Conservation (phyloP, 2,329 filamentous ascomycete species). For the Hypoxylon sp. region DNA sequence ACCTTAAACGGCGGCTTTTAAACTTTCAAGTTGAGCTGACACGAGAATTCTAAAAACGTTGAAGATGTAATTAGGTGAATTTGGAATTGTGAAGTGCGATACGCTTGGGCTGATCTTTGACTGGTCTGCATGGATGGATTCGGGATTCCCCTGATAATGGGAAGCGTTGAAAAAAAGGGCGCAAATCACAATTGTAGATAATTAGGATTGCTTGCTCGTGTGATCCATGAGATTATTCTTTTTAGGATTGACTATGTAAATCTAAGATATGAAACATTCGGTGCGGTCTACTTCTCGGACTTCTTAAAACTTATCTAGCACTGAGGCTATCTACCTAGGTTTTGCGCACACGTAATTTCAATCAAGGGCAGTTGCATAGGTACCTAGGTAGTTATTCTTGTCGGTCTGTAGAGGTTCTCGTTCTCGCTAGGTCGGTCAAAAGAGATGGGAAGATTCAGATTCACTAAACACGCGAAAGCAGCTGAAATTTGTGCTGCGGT, state of each 20-base stretch:
- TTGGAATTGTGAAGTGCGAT: not conserved
- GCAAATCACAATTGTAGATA: slow-evolving; percentile 16
- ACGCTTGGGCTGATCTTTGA: not conserved
- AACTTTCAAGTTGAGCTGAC: not conserved
- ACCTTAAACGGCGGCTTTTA: not conserved
- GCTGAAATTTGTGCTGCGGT: no score
- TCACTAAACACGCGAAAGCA: not conserved
- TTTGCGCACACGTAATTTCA: no score
- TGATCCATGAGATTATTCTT: slow-evolving; percentile 24
- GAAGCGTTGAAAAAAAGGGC: slow-evolving; percentile 5
- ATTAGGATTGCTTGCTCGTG: slow-evolving; percentile 18
- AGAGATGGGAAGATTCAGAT: no score
- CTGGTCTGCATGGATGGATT: slow-evolving; percentile 2
- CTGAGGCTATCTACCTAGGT: no score
- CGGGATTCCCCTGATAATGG: not conserved
- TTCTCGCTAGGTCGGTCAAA: no score
- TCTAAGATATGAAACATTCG: slow-evolving; percentile 4
- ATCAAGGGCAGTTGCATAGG: no score
- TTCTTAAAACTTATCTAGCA: no score
- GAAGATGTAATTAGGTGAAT: not conserved
- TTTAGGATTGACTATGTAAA: not conserved
- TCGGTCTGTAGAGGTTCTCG: not conserved
- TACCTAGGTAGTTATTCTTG: not conserved
- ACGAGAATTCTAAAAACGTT: not conserved
- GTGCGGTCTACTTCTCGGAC: no score